Evolutionary conservation across 1,284 basidiomycete genomes (phyloP).

Genomic region (Boletus sp.): DNA sequence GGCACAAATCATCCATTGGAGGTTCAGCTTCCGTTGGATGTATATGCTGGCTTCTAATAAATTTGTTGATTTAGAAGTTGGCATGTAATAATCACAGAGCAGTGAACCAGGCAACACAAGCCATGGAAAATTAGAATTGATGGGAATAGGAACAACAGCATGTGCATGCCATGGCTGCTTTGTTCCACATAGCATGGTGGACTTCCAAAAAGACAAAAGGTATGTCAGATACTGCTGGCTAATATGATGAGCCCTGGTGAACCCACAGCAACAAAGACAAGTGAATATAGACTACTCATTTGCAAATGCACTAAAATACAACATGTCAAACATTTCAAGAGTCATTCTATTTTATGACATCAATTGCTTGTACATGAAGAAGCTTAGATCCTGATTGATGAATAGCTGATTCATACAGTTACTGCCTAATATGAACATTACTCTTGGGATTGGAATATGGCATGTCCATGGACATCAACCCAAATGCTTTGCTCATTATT

Average conservation of each 20-base stretch:
- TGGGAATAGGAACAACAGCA: background rate
- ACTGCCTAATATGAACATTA: background rate
- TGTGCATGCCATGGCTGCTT: background rate
- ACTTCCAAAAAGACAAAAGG: background rate
- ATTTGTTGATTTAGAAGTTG: background rate
- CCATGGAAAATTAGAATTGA: background rate
- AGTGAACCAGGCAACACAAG: background rate
- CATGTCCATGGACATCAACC: background rate
- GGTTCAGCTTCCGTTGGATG: background rate
- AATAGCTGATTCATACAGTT: background rate
- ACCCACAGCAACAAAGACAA: background rate
- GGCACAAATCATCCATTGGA: background rate
- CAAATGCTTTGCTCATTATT: background rate
- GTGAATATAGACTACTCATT: constrained; percentile 1
- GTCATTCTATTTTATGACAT: background rate
- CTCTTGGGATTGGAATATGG: background rate
- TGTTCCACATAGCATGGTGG: background rate
- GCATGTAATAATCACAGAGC: background rate
- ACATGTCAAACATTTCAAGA: background rate
- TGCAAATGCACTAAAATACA: background rate
- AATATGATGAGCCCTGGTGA: no score
- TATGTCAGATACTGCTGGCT: fast-evolving
- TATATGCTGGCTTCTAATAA: background rate
- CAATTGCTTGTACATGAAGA: no score
- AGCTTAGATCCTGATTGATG: background rate